Evolutionary conservation across 345 rosid genomes (phyloP).

Genomic region (Eucalyptus urophylla): DNA sequence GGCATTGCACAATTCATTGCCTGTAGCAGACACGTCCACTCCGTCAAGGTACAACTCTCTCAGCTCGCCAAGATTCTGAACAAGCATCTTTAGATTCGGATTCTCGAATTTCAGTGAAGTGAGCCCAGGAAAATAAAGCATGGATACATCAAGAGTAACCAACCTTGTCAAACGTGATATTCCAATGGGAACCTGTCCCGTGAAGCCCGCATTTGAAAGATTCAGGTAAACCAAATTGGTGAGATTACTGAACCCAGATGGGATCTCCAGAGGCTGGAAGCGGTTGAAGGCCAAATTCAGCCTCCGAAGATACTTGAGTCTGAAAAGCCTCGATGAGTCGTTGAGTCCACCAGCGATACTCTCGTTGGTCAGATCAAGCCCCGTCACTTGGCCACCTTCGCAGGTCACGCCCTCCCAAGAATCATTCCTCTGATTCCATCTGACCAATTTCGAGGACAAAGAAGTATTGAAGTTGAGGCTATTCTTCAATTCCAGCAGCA

Average conservation of each 20-base stretch:
- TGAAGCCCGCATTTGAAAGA: slow-evolving; percentile 27
- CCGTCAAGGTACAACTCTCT: slow-evolving; percentile 12
- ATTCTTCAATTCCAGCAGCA: slow-evolving; percentile 10
- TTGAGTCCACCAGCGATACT: slow-evolving; percentile 5
- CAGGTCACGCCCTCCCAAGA: slow-evolving; percentile 31
- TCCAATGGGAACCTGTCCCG: slow-evolving; percentile 18
- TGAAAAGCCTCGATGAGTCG: slow-evolving; percentile 9
- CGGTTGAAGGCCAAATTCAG: slow-evolving; percentile 29
- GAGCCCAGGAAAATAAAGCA: background rate
- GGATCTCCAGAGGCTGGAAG: slow-evolving; percentile 4
- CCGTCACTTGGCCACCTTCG: slow-evolving; percentile 4
- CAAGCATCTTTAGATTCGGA: slow-evolving; percentile 6
- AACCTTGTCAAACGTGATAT: slow-evolving; percentile 8
- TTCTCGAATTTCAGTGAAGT: background rate
- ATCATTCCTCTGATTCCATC: slow-evolving; percentile 5
- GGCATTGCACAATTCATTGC: slow-evolving; percentile 14
- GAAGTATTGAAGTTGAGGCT: background rate
- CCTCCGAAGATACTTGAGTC: slow-evolving; percentile 12
- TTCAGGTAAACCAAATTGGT: slow-evolving; percentile 12
- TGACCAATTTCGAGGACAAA: background rate
- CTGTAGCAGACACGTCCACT: background rate
- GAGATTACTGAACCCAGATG: slow-evolving; percentile 12
- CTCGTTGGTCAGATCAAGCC: slow-evolving; percentile 20
- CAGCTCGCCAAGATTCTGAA: background rate
- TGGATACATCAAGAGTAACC: slow-evolving; percentile 20